Evolutionary conservation across 2,329 filamentous ascomycete species (phyloP).

Genomic region (Ceratocystiopsis brevicomis): DNA sequence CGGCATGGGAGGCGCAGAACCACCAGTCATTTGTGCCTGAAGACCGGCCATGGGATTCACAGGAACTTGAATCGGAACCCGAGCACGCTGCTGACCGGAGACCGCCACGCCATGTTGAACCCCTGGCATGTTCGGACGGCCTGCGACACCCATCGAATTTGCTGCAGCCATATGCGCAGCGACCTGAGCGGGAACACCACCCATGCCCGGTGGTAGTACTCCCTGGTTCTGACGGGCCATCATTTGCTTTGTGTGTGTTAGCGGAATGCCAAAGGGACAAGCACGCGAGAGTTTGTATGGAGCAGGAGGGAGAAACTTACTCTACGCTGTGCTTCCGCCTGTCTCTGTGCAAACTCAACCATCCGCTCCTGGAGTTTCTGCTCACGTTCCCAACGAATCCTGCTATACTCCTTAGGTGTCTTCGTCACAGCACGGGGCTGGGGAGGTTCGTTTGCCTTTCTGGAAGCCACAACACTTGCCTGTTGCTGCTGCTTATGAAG

Average conservation of each 20-base stretch:
- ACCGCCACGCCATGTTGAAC: conserved; percentile 20
- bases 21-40: conserved; percentile 29
- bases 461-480: conserved; percentile 54
- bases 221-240: conserved; percentile 8
- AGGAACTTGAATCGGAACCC: conserved; percentile 35
- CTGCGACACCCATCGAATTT: conserved; percentile 15
- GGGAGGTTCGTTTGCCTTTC: conserved; percentile 55
- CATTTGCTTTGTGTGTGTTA: conserved; percentile 10
- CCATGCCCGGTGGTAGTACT: not conserved
- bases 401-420: conserved; percentile 80
- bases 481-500: conserved; percentile 77
- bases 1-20: conserved; percentile 32
- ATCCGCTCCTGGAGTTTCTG: conserved; percentile 44
- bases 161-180: conserved; percentile 20
- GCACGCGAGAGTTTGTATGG: too few species aligned
- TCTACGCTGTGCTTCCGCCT: conserved; percentile 40
- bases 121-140: conserved; percentile 24
- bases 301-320: conserved; percentile 19
- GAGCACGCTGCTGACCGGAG: conserved; percentile 30
- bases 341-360: conserved; percentile 35
- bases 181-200: conserved; percentile 22
- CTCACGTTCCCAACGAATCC: conserved; percentile 74
- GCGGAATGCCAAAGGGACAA: not conserved
- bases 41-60: conserved; percentile 30
- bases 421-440: conserved; percentile 35